Percentiles rank a stretch among this genome's conserved stretches.
Conservation (phyloP, 345 rosid species). For the Eucalyptus sp. region DNA sequence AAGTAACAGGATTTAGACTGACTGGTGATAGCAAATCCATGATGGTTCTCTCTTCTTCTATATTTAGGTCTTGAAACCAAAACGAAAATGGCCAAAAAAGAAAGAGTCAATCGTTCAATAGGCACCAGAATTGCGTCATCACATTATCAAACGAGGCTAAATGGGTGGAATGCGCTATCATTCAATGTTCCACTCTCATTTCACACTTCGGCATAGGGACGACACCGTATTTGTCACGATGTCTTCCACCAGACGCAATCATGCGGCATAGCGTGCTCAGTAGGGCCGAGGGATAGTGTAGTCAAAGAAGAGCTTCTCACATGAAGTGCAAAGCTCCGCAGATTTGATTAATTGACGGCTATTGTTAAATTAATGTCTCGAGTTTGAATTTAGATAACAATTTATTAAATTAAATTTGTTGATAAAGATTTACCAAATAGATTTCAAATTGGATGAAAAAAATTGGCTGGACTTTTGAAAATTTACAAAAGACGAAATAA, state of each 20-base stretch:
- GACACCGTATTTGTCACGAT: neutral
- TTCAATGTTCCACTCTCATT: neutral
- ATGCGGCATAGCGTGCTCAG: neutral
- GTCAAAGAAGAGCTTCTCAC: neutral
- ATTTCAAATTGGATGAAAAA: too few species aligned
- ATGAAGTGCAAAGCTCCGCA: neutral
- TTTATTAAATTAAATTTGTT: too few species aligned
- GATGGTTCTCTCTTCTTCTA: neutral
- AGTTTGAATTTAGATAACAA: too few species aligned
- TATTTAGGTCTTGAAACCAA: neutral
- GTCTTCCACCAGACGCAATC: neutral
- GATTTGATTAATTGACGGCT: neutral
- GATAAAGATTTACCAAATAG: too few species aligned
- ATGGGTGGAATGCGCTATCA: neutral
- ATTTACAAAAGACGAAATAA: too few species aligned
- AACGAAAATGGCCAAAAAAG: neutral
- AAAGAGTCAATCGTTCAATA: neutral
- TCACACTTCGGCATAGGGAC: neutral
- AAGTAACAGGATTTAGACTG: neutral
- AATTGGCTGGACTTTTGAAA: too few species aligned
- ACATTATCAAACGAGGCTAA: neutral
- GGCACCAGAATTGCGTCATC: neutral
- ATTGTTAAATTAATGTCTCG: too few species aligned
- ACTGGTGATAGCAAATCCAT: neutral
- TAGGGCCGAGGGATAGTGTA: neutral